phyloP scores from a whole-genome alignment of 1,284 basidiomycete species.

The Trichosporon coremiiforme region DNA sequence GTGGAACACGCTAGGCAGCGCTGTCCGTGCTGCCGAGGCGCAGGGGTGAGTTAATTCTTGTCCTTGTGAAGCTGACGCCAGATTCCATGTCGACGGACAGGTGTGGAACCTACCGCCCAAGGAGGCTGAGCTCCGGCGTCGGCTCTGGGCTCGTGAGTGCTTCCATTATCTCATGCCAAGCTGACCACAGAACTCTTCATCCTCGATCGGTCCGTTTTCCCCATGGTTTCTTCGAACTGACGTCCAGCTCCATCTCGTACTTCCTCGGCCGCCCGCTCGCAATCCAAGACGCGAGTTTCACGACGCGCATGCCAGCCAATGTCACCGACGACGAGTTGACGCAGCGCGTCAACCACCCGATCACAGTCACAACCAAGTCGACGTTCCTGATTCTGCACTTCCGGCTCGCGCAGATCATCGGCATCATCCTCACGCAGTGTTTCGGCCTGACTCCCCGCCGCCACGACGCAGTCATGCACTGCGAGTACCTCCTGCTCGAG shows the following conservation, averaged over 20 bases:
- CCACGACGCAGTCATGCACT: slow-evolving; percentile 37
- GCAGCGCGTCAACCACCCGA: slow-evolving; percentile 27
- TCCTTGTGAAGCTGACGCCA: slow-evolving; percentile 21
- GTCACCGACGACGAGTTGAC: slow-evolving; percentile 37
- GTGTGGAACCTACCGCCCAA: slow-evolving; percentile 38
- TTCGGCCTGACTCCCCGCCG: slow-evolving; percentile 38
- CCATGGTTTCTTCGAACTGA: not conserved
- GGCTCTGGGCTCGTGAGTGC: slow-evolving; percentile 45
- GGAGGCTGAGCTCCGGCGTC: slow-evolving; percentile 41
- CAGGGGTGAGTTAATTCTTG: slow-evolving; percentile 38
- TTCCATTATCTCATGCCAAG: not conserved
- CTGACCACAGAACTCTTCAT: slow-evolving; percentile 39
- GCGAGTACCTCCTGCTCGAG: slow-evolving; percentile 36
- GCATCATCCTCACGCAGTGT: slow-evolving; percentile 36
- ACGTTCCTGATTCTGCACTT: slow-evolving; percentile 45
- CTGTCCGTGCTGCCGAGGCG: slow-evolving; percentile 38
- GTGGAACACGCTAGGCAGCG: slow-evolving; percentile 41
- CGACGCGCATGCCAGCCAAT: slow-evolving; percentile 36
- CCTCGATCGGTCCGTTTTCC: slow-evolving; percentile 37
- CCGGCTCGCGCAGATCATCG: slow-evolving; percentile 40
- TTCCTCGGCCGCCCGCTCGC: slow-evolving; percentile 45
- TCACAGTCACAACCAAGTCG: slow-evolving; percentile 37
- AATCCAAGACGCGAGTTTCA: slow-evolving; percentile 41
- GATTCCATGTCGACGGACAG: slow-evolving; percentile 44
- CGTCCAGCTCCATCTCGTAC: slow-evolving; percentile 39